A percentile compares a stretch with the other conserved stretches of the same genome.
Evolutionary conservation across 2,329 filamentous ascomycete species (phyloP).

Genomic region (Eurotiales sp.): DNA sequence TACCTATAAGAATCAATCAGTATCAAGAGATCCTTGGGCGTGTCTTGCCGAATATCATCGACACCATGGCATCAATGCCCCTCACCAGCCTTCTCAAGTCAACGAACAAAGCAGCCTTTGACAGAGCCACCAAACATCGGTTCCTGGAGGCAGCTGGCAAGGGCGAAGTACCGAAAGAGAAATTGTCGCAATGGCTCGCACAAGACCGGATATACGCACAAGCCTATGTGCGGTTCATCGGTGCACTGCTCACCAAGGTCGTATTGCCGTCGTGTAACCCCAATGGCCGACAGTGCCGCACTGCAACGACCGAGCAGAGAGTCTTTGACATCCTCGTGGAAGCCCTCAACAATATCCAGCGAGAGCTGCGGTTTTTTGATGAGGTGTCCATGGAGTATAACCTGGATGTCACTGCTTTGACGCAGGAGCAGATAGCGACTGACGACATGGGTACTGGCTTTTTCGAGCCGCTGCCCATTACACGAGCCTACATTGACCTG

Average conservation of each 20-base stretch:
- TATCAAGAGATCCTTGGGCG: no score
- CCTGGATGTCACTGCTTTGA: slow-evolving; percentile 47
- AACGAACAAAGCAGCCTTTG: slow-evolving; percentile 46
- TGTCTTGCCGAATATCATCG: not conserved
- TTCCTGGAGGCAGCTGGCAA: slow-evolving; percentile 64
- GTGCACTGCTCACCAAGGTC: slow-evolving; percentile 60
- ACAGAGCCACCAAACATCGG: slow-evolving; percentile 59
- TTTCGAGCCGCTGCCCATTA: slow-evolving; percentile 43
- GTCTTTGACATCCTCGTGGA: slow-evolving; percentile 62
- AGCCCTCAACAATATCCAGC: slow-evolving; percentile 62
- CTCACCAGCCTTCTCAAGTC: slow-evolving; percentile 58
- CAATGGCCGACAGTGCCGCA: slow-evolving; percentile 24
- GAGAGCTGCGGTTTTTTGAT: slow-evolving; percentile 66
- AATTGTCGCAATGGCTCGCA: slow-evolving; percentile 64
- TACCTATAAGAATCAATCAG: not conserved
- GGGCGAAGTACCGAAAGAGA: slow-evolving; percentile 55
- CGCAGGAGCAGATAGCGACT: slow-evolving; percentile 11
- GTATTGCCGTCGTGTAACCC: slow-evolving; percentile 45
- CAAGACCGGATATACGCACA: slow-evolving; percentile 70
- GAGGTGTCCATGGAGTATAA: slow-evolving; percentile 59
- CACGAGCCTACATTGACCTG: slow-evolving; percentile 54
- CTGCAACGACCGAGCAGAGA: slow-evolving; percentile 46
- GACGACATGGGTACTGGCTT: slow-evolving; percentile 11
- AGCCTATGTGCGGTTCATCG: slow-evolving; percentile 65
- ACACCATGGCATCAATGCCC: slow-evolving; percentile 31